Percentiles rank a stretch among this genome's conserved stretches.
Conservation (phyloP, 2,329 filamentous ascomycete genomes). For the Xylariaceae sp. region DNA sequence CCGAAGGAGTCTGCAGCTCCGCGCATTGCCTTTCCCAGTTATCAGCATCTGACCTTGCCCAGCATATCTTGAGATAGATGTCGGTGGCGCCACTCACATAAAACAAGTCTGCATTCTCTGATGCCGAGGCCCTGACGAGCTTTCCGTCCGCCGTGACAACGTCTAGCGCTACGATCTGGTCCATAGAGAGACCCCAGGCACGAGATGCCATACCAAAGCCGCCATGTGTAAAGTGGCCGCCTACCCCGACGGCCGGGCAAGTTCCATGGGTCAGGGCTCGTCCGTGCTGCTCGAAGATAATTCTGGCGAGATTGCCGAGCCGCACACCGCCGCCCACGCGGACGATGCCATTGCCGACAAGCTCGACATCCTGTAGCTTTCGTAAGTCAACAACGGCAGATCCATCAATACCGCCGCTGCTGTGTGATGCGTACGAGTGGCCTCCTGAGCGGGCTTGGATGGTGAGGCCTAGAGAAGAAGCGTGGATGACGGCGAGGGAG, state of each 20-base stretch:
- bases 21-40: slow-evolving; percentile 31
- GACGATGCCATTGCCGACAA: slow-evolving; percentile 24
- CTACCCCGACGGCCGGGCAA: slow-evolving; percentile 41
- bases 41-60: too few relatives aligned
- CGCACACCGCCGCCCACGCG: slow-evolving; percentile 37
- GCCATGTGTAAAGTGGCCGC: slow-evolving; percentile 43
- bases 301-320: slow-evolving; percentile 38
- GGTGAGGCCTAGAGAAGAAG: slow-evolving; percentile 33
- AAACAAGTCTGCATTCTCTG: slow-evolving; percentile 23
- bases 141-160: slow-evolving; percentile 37
- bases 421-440: slow-evolving; percentile 45
- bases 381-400: slow-evolving; percentile 33
- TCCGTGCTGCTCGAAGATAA: slow-evolving; percentile 31
- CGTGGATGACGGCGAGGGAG: slow-evolving; percentile 36
- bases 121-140: slow-evolving; percentile 13
- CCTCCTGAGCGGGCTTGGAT: slow-evolving; percentile 46
- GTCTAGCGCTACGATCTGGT: slow-evolving; percentile 43
- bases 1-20: slow-evolving; percentile 38
- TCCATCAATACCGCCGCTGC: slow-evolving; percentile 32
- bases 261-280: slow-evolving; percentile 40
- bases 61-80: too few relatives aligned
- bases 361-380: slow-evolving; percentile 22
- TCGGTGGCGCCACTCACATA: too few relatives aligned
- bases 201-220: slow-evolving; percentile 40
- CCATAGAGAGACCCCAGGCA: slow-evolving; percentile 46